phyloP scores from a whole-genome alignment of 768 basidiomycete genomes.

The Rhizopogon salebrosus region DNA sequence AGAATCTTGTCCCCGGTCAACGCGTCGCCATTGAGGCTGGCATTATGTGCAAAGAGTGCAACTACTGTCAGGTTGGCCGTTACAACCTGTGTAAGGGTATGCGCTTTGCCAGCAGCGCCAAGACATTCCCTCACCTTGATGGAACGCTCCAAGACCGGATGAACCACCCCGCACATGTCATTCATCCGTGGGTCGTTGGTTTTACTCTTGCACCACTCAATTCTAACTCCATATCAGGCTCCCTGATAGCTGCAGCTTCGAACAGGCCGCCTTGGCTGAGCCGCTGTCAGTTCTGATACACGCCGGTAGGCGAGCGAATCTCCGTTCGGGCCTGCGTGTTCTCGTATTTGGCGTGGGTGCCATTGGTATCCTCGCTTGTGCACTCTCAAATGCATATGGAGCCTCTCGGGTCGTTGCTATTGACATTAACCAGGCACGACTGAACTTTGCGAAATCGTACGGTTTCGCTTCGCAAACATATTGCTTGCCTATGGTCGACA shows the following conservation, averaged over 20 bases:
- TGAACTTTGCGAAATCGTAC: slow-evolving; percentile 70
- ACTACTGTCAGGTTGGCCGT: slow-evolving; percentile 64
- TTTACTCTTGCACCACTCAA: neutral
- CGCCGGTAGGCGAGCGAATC: slow-evolving; percentile 42
- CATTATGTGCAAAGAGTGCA: slow-evolving; percentile 76
- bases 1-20: slow-evolving; percentile 64
- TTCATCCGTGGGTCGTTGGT: slow-evolving; percentile 70
- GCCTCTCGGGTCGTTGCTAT: slow-evolving; percentile 69
- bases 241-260: slow-evolving; percentile 70
- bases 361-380: slow-evolving; percentile 87
- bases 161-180: slow-evolving; percentile 82
- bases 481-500: slow-evolving; percentile 51
- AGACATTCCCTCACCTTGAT: slow-evolving; percentile 89
- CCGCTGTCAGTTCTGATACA: slow-evolving; percentile 88
- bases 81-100: slow-evolving; percentile 93
- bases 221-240: slow-evolving; percentile 42
- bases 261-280: slow-evolving; percentile 85
- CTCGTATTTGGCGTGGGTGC: slow-evolving; percentile 92
- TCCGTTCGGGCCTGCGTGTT: slow-evolving; percentile 55
- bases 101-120: slow-evolving; percentile 86
- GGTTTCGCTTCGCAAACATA: slow-evolving; percentile 76
- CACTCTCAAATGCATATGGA: slow-evolving; percentile 68
- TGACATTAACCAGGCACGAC: slow-evolving; percentile 81
- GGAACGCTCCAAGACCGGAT: slow-evolving; percentile 85
- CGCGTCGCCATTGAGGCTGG: slow-evolving; percentile 94